Percentiles rank a stretch among this genome's conserved stretches.
Evolutionary conservation across 495 filamentous ascomycete species (phyloP).

Genomic region (Penicillium atrosanguineum): DNA sequence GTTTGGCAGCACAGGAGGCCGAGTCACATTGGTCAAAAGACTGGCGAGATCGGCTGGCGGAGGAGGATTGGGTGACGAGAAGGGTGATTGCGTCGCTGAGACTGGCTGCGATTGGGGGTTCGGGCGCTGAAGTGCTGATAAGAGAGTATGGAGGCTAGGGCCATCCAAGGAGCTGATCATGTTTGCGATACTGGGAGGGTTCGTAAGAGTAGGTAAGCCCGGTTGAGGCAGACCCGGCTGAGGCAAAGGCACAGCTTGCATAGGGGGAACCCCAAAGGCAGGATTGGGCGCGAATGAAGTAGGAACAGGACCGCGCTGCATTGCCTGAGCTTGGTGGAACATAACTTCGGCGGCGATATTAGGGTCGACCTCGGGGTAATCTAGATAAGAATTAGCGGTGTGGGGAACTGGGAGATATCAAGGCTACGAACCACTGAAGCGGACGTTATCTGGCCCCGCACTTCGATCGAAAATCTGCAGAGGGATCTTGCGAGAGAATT

Average conservation of each 20-base stretch:
- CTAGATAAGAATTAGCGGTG: slow-evolving; percentile 27
- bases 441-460: slow-evolving; percentile 63
- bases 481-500: slow-evolving; percentile 67
- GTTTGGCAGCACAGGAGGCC: slow-evolving; percentile 37
- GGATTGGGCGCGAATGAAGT: slow-evolving; percentile 44
- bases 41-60: slow-evolving; percentile 56
- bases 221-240: slow-evolving; percentile 26
- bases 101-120: slow-evolving; percentile 40
- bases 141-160: slow-evolving; percentile 66
- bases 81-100: slow-evolving; percentile 39
- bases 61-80: slow-evolving; percentile 34
- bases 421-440: slow-evolving; percentile 62
- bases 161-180: slow-evolving; percentile 64
- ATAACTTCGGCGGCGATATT: slow-evolving; percentile 76
- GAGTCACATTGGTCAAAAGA: slow-evolving; percentile 50
- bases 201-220: slow-evolving; percentile 29
- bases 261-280: slow-evolving; percentile 42
- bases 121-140: slow-evolving; percentile 55
- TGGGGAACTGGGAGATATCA: background rate
- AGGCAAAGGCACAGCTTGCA: slow-evolving; percentile 34
- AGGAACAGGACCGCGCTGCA: slow-evolving; percentile 42
- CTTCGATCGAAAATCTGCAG: slow-evolving; percentile 84
- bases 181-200: slow-evolving; percentile 43
- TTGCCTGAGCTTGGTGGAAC: slow-evolving; percentile 64
- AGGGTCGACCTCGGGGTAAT: slow-evolving; percentile 80